A percentile compares a stretch with the other conserved stretches of the same genome.
phyloP scores from a whole-genome alignment of 2,329 filamentous ascomycete species.

The Pseudogymnoascus sp. region DNA sequence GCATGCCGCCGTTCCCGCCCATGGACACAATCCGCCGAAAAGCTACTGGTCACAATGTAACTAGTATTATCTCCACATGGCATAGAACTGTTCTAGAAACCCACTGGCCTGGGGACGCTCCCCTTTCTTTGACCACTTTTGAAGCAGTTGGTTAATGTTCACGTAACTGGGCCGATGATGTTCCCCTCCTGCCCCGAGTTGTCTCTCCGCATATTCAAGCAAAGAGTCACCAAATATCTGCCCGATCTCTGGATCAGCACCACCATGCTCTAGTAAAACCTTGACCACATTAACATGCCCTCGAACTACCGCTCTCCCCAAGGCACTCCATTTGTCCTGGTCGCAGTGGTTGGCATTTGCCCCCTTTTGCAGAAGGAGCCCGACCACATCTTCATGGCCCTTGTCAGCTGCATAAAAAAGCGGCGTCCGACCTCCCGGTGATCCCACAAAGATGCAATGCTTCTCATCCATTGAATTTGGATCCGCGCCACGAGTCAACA shows the following conservation, averaged over 20 bases:
- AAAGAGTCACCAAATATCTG: background rate
- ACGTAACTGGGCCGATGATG: background rate
- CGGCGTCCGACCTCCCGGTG: background rate
- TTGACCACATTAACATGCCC: background rate
- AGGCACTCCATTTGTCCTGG: background rate
- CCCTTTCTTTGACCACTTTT: background rate
- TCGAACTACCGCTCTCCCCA: background rate
- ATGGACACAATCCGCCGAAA: no score
- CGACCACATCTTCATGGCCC: background rate
- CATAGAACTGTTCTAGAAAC: slow-evolving; percentile 18
- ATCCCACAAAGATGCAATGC: background rate
- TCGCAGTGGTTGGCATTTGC: background rate
- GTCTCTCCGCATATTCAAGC: background rate
- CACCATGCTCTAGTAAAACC: background rate
- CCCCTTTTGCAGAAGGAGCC: background rate
- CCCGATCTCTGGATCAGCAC: background rate
- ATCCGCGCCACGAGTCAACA: background rate
- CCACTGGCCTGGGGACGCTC: background rate
- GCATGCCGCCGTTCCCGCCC: no score
- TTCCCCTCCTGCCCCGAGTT: background rate
- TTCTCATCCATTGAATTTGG: background rate
- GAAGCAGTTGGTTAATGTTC: background rate
- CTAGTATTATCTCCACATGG: background rate
- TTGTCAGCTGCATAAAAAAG: background rate
- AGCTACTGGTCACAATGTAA: no score